Conservation (phyloP, 2,329 filamentous ascomycete genomes). For the Colletotrichum coccodes region DNA sequence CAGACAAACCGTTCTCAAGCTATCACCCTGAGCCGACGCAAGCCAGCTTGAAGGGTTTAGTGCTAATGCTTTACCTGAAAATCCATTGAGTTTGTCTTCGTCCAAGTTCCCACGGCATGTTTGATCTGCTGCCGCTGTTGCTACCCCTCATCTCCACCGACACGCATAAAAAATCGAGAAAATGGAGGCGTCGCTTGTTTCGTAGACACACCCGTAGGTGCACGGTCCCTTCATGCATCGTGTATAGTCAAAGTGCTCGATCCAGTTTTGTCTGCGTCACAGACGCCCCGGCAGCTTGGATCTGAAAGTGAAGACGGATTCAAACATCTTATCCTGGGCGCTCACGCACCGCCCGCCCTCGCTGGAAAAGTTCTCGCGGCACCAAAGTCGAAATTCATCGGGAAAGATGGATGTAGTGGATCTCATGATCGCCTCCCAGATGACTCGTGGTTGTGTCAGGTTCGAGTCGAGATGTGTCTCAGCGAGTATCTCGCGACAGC, state of each 20-base stretch:
- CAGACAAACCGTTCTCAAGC: not conserved
- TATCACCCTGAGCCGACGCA: not conserved
- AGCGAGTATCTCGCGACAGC: constrained; percentile 9
- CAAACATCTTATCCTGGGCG: not conserved
- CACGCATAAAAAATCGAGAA: constrained; percentile 9
- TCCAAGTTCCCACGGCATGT: constrained; percentile 7
- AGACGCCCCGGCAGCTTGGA: not conserved
- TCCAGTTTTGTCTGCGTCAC: constrained; percentile 1
- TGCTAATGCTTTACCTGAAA: not conserved
- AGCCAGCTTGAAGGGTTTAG: not conserved
- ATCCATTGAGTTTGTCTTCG: not conserved
- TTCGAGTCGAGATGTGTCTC: constrained; percentile 23
- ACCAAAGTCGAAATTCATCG: no score
- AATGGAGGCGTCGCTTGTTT: not conserved
- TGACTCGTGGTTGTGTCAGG: constrained; percentile 18
- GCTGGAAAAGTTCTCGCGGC: no score
- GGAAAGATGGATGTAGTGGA: not conserved
- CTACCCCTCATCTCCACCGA: not conserved
- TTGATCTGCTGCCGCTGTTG: constrained; percentile 26
- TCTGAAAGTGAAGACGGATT: not conserved
- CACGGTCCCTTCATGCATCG: not conserved
- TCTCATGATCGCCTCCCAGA: not conserved
- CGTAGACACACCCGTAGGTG: not conserved
- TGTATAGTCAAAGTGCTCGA: not conserved
- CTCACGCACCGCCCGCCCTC: not conserved